Percentiles rank a stretch among this genome's conserved stretches.
Evolutionary conservation across 176 grass and related monocot genomes (phyloP).

Genomic region (Phoenix dactylifera): DNA sequence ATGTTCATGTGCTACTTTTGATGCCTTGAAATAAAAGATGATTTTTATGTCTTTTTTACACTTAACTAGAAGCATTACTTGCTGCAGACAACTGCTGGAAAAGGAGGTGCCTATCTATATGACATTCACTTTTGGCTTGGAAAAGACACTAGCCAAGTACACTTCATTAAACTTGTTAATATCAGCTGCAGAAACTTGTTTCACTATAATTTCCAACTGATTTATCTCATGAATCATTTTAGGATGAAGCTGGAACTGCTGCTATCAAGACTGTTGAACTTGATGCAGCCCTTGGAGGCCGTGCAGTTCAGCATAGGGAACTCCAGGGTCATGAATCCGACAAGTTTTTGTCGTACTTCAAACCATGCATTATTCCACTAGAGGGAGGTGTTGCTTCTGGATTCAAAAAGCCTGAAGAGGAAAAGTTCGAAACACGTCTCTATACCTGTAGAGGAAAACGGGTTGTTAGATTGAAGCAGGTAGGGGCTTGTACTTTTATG

Average conservation of each 20-base stretch:
- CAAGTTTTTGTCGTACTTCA: slow-evolving; percentile 5
- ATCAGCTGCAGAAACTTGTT: too few relatives aligned
- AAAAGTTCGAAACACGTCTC: slow-evolving; percentile 1
- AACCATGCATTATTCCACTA: slow-evolving; percentile 14
- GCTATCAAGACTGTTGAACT: slow-evolving; percentile 16
- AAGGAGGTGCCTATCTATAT: slow-evolving; percentile 50
- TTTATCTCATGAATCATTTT: too few relatives aligned
- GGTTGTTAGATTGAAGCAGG: slow-evolving; percentile 1
- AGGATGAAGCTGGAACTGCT: slow-evolving; percentile 19
- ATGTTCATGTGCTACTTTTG: too few relatives aligned
- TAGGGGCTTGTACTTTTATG: background rate
- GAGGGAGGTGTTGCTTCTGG: slow-evolving; percentile 14
- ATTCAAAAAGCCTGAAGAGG: slow-evolving; percentile 6
- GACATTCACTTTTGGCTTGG: slow-evolving; percentile 93
- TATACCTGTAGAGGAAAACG: slow-evolving; percentile 6
- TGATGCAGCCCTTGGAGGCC: slow-evolving; percentile 6
- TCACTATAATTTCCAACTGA: too few relatives aligned
- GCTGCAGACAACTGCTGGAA: slow-evolving; percentile 54
- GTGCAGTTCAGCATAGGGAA: slow-evolving; percentile 13
- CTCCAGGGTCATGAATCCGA: slow-evolving; percentile 1
- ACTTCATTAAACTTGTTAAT: background rate
- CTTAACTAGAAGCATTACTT: too few relatives aligned
- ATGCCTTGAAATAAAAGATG: too few relatives aligned
- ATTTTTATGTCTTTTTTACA: too few relatives aligned
- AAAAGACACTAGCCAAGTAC: slow-evolving; percentile 82